Evolutionary conservation across 371 early-diverging fungal species (phyloP), one percentile per base, ranked within the genome.

Genomic region (Rhizopus delemar): DNA sequence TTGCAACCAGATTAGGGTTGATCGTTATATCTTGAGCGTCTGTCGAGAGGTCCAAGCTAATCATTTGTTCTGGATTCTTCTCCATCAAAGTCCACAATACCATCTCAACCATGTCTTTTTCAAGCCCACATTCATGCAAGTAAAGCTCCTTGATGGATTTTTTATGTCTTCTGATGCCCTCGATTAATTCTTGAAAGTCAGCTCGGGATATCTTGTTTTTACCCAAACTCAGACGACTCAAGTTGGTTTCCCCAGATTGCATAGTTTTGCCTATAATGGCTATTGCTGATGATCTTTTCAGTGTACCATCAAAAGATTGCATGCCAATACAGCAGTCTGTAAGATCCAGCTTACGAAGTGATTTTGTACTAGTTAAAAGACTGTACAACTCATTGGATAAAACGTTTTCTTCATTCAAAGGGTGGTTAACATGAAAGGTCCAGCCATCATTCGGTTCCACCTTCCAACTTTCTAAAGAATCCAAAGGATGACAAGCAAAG

Each of bases 311-410:
- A 13, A 46, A 16, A 1, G 34, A 12, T 0, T 63, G 36, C 8
- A 35, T 48, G 4, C 75, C 78, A 29, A 78, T 69, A 3, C 51
- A 63, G 35, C 78, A 78, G 28, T 66, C 43, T 3, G 68, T 66
- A n/a, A 78, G 56, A 43, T 75, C 70, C 29, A 78, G 41, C 9
- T 63, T 60, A 0, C 70, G 64, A 3, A 78, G 57, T 3, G 45
- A 29, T 6, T 46, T 57, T 12, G 56, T 71, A 55, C 35, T 63
- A 5, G 56, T 16, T 11, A 78, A 45, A 2, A 75, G 32, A 0
- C 39, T 46, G 41, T 70, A 69, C 0, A 78, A 28, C 46, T 78
- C 78, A 34, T 64, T 71, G 11, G 68, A 61, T 3, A 78, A 54
- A 0, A 75, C 59, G 16, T 66, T 70, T 3, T 56, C 35, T 13